Base-by-base conservation (phyloP, 31 red algal species). In the Asparagopsis taxiformis region DNA sequence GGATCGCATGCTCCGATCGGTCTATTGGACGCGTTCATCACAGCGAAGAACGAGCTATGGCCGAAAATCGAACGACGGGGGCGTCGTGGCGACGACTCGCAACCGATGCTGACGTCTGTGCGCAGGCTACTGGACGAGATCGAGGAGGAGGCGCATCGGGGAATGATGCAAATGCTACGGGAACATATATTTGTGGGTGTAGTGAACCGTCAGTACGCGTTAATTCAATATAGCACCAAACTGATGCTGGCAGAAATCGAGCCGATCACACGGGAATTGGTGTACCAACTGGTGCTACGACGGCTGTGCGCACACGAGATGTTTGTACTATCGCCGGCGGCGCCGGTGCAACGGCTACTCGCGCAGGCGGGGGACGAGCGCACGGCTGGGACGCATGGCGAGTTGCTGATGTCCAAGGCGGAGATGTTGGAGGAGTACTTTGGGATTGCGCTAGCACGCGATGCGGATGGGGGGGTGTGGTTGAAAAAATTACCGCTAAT, bases 111-210 rank as follows among this genome's bases (percentile, higher is more conserved):
- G 9, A 82, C 76, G 3, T 82, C 80, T 17, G 46, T 85, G 16
- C 56, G 41, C 52, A 37, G 29, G 24, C 56, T 88, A 22, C 28
- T 87, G 38, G 68, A 76, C 21, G 55, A 82, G 16, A 23, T 26
- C 31, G 33, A 46, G 22, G 51, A 20, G 26, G 51, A 80, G 0
- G 70, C 77, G 22, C 76, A 90, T 70, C 41, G 29, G 15, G 90
- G 87, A 34, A 33, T 91, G 23, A 65, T 51, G 3, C 38, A 77
- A 58, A 55, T 87, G 21, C 70, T 98, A 3, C 71, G 74, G 1
- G 78, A 94, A 30, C 87, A 91, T 59, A 56, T 66, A 7, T 93
- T 98, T 82, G 80, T 98, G 7, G 95, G 95, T 44, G 70, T 79
- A 1, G 72, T 63, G 9, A 79, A 68, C 1, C 25, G 51, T 3